Conservation (phyloP, 169 alveolate species). For the Plasmodium vinckei region DNA sequence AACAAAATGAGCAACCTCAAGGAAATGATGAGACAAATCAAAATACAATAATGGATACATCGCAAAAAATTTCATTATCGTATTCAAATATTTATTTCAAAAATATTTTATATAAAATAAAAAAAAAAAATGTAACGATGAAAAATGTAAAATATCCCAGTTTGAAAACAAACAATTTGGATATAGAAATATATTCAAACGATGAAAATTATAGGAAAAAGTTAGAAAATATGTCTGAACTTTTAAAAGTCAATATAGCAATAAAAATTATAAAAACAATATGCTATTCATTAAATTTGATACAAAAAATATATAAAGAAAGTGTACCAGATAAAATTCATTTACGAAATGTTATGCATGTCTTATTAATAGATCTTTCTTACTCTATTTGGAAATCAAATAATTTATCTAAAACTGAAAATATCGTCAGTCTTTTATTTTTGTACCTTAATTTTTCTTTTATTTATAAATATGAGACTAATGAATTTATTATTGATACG, state of each 20-base stretch:
- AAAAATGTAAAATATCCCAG: constrained; percentile 19
- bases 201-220: constrained; percentile 4
- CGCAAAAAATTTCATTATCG: neutral
- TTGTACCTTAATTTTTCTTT: constrained; percentile 61
- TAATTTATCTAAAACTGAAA: constrained; percentile 22
- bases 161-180: neutral
- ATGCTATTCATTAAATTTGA: constrained; percentile 34
- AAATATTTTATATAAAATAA: constrained; percentile 16
- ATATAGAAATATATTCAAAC: constrained; percentile 22
- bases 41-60: neutral
- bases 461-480: constrained; percentile 30
- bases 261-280: constrained; percentile 42
- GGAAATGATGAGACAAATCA: neutral
- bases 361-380: constrained; percentile 42
- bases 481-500: constrained; percentile 69
- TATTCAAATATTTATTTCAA: constrained; percentile 5
- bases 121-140: constrained; percentile 16
- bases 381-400: constrained; percentile 46
- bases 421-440: constrained; percentile 30
- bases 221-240: constrained; percentile 36
- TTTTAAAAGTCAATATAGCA: constrained; percentile 30
- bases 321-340: constrained; percentile 26
- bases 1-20: neutral
- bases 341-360: constrained; percentile 9
- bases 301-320: constrained; percentile 47